Evolutionary conservation across 176 grass and related monocot species (phyloP).

Genomic region (Carex myosuroides): DNA sequence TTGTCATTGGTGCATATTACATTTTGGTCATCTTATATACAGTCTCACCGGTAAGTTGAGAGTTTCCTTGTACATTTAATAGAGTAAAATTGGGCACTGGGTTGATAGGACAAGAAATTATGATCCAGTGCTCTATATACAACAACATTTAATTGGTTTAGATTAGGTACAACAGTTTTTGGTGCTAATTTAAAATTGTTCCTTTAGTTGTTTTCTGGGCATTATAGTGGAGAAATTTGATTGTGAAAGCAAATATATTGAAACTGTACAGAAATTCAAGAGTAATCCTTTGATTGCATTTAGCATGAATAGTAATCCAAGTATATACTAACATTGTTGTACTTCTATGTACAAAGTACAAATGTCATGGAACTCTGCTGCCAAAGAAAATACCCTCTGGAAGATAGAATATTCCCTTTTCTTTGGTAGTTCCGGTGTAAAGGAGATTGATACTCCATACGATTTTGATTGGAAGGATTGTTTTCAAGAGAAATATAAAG

Average conservation of each 20-base stretch:
- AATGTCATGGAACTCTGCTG: slow-evolving; percentile 89
- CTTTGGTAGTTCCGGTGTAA: slow-evolving; percentile 29
- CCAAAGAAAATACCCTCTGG: slow-evolving; percentile 65
- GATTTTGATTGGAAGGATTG: slow-evolving; percentile 43
- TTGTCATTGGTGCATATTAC: background rate
- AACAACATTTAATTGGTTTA: background rate
- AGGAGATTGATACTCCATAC: background rate
- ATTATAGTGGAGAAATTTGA: background rate
- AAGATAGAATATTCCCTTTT: slow-evolving; percentile 50
- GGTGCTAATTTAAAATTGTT: background rate
- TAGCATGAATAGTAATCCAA: background rate
- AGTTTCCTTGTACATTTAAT: background rate
- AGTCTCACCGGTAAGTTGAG: background rate
- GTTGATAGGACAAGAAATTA: background rate
- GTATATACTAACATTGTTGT: background rate
- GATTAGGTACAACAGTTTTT: background rate
- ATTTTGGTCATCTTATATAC: background rate
- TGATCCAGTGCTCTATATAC: background rate
- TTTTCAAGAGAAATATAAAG: slow-evolving; percentile 47
- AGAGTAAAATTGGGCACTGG: background rate
- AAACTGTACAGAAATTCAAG: slow-evolving; percentile 2
- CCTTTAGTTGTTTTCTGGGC: background rate
- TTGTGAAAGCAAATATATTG: slow-evolving; percentile 2
- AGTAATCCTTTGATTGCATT: slow-evolving; percentile 14
- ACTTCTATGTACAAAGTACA: slow-evolving; percentile 35